phyloP scores from a whole-genome alignment of 2,329 filamentous ascomycete species.

The Exophiala phaeomuriformis region DNA sequence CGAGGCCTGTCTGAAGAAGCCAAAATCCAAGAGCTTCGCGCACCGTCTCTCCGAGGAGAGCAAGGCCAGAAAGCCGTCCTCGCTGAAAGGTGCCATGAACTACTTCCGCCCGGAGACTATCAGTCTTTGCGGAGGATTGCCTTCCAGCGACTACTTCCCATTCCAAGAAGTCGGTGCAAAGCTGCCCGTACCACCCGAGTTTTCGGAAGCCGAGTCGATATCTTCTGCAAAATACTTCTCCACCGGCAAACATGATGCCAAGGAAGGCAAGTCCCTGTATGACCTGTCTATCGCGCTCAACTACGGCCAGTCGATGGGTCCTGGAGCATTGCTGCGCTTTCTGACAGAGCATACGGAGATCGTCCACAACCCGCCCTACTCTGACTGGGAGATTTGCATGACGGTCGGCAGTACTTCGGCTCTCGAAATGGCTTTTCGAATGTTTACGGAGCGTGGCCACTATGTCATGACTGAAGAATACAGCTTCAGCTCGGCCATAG shows the following conservation, averaged over 20 bases:
- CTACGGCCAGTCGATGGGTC: slow-evolving; percentile 81
- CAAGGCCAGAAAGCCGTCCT: slow-evolving; percentile 51
- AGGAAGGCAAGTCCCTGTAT: slow-evolving; percentile 51
- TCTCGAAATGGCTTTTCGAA: slow-evolving; percentile 73
- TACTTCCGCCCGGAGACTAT: slow-evolving; percentile 75
- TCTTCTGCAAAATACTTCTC: slow-evolving; percentile 53
- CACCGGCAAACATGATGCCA: slow-evolving; percentile 78
- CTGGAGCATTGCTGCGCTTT: slow-evolving; percentile 80
- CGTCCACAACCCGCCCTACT: slow-evolving; percentile 76
- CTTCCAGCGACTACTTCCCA: slow-evolving; percentile 85
- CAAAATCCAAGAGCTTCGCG: slow-evolving; percentile 75
- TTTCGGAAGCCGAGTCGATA: slow-evolving; percentile 62
- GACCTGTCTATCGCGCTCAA: slow-evolving; percentile 88
- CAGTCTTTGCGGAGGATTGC: slow-evolving; percentile 85
- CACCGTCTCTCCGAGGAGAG: slow-evolving; percentile 59
- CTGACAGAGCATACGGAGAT: slow-evolving; percentile 94
- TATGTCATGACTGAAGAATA: slow-evolving; percentile 82
- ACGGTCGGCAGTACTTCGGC: slow-evolving; percentile 80
- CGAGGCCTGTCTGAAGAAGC: slow-evolving; percentile 50
- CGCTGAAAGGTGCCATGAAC: slow-evolving; percentile 75
- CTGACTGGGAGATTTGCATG: slow-evolving; percentile 80
- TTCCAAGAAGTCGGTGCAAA: slow-evolving; percentile 70
- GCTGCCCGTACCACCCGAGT: slow-evolving; percentile 61
- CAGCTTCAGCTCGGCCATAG: slow-evolving; percentile 72
- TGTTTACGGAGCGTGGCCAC: slow-evolving; percentile 71